Percentiles rank a stretch among this genome's conserved stretches.
Conservation (phyloP, 192 early-diverging fungal genomes). For the Podila epigama region DNA sequence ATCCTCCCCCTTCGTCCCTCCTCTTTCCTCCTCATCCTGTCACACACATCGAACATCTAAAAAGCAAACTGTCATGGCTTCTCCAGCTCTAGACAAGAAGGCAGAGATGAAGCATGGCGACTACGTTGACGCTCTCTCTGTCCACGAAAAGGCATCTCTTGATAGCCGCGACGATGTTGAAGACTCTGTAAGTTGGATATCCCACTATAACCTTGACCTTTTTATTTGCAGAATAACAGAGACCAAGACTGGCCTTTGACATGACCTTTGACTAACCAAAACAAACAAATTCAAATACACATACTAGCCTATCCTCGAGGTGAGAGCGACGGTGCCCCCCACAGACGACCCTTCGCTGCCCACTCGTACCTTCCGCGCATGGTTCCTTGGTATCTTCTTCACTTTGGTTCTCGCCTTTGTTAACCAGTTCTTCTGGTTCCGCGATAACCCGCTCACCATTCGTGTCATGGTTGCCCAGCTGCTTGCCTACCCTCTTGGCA, state of each 20-base stretch:
- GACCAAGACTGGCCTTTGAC: too few relatives aligned
- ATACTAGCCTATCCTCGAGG: conserved; percentile 71
- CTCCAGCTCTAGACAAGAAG: conserved; percentile 21
- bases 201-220: neutral
- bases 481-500: conserved; percentile 79
- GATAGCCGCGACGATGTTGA: conserved; percentile 39
- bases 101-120: conserved; percentile 12
- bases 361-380: conserved; percentile 76
- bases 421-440: conserved; percentile 90
- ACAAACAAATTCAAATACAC: neutral
- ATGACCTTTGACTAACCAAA: too few relatives aligned
- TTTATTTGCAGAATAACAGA: neutral
- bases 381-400: conserved; percentile 78
- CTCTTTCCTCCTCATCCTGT: neutral
- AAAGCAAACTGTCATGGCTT: conserved; percentile 20
- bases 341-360: conserved; percentile 72
- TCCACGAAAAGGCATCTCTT: conserved; percentile 24
- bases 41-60: neutral
- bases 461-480: conserved; percentile 76
- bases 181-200: conserved; percentile 44
- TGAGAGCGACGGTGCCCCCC: conserved; percentile 71
- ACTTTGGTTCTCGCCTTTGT: conserved; percentile 66
- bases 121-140: conserved; percentile 9
- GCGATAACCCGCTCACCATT: conserved; percentile 78
- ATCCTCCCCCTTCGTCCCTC: neutral